Conservation (phyloP, 495 filamentous ascomycete genomes). For the Penicillium egyptiacum region DNA sequence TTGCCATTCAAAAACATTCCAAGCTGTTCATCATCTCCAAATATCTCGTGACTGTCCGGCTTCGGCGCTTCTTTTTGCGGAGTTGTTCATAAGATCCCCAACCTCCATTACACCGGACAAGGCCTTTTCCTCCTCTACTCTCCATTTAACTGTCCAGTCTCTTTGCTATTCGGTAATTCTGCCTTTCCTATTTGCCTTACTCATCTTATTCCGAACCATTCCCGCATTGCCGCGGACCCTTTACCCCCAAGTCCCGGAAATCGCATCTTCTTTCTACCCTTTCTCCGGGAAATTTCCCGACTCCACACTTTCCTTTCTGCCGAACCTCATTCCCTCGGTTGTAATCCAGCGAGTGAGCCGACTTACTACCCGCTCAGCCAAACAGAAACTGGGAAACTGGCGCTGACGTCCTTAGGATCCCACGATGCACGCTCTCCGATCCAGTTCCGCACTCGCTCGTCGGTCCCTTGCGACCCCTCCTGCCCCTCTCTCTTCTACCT, state of each 20-base stretch:
- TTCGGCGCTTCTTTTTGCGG: conserved; percentile 39
- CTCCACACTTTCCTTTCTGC: conserved; percentile 32
- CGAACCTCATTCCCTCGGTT: conserved; percentile 36
- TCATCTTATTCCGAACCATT: conserved; percentile 9
- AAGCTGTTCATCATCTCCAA: background rate
- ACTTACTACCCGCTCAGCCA: conserved; percentile 16
- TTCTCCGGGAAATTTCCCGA: conserved; percentile 14
- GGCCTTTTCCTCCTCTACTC: conserved; percentile 34
- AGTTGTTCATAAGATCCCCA: conserved; percentile 16
- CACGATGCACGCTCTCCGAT: conserved; percentile 43
- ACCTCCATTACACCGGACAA: conserved; percentile 26
- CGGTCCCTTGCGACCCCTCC: conserved; percentile 39
- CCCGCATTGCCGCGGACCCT: conserved; percentile 33
- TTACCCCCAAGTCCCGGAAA: conserved; percentile 14
- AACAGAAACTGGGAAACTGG: conserved; percentile 22
- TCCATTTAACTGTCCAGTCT: conserved; percentile 1
- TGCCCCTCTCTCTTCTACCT: conserved; percentile 38
- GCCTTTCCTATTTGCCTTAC: conserved; percentile 16
- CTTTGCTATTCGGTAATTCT: conserved; percentile 21
- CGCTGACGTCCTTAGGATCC: conserved; percentile 25
- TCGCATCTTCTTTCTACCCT: conserved; percentile 2
- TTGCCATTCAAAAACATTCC: background rate
- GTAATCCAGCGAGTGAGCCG: conserved; percentile 18
- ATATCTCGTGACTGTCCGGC: conserved; percentile 37
- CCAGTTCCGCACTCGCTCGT: conserved; percentile 47